Percentiles rank a stretch among this genome's conserved stretches.
phyloP scores from a whole-genome alignment of 139 green algal genomes.

The Chlamydomonas incerta region DNA sequence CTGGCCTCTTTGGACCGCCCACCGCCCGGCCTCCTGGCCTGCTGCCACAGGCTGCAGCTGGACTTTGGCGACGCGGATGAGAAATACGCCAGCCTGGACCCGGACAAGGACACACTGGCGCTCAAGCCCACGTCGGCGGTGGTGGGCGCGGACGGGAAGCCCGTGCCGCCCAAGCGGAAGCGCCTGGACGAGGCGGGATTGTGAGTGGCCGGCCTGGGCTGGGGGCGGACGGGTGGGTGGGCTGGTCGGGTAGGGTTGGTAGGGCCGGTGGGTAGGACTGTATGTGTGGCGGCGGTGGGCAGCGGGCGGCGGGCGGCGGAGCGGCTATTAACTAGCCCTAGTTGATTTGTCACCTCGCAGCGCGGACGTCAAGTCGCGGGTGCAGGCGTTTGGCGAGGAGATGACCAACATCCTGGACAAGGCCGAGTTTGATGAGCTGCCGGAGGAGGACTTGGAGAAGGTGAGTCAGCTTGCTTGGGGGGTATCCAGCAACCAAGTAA shows the following conservation, averaged over 20 bases:
- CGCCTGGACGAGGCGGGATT: no score
- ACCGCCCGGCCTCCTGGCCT: background rate
- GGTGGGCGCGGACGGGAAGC: background rate
- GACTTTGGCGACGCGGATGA: conserved; percentile 40
- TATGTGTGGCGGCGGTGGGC: no score
- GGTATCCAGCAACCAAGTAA: no score
- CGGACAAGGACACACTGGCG: conserved; percentile 29
- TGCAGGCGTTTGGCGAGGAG: background rate
- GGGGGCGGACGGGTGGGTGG: no score
- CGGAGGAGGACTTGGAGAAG: conserved; percentile 11
- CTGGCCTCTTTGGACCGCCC: no score
- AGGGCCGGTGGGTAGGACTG: no score
- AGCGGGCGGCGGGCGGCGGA: no score
- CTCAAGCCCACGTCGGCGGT: background rate
- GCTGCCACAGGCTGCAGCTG: conserved; percentile 2
- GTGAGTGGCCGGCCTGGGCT: no score
- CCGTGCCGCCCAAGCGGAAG: no score
- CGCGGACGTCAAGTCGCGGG: background rate
- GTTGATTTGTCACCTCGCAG: background rate
- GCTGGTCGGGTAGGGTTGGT: no score
- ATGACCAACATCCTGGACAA: conserved; percentile 17
- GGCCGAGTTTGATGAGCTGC: conserved; percentile 28
- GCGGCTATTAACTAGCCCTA: no score
- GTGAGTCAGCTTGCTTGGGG: no score
- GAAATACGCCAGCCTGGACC: conserved; percentile 37